Percentiles rank a stretch among this genome's conserved stretches.
Evolutionary conservation across 345 rosid genomes (phyloP).

Genomic region (Eutrema yunnanense): DNA sequence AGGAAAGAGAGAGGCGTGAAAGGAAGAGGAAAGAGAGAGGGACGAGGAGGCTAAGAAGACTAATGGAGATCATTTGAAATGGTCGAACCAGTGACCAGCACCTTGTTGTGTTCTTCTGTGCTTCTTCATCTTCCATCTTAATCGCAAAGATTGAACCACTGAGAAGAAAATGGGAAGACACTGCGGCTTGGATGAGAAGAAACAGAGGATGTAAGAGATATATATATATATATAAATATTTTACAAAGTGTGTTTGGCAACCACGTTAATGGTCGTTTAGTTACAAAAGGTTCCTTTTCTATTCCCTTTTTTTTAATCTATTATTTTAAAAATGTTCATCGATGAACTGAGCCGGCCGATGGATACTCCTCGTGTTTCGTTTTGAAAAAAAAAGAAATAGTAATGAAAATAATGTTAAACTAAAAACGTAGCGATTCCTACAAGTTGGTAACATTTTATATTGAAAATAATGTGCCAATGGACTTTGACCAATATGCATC

Average conservation of each 20-base stretch:
- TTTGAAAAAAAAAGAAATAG: not conserved
- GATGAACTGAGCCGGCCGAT: conserved; percentile 23
- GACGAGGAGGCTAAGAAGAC: conserved; percentile 52
- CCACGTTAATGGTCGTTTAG: conserved; percentile 21
- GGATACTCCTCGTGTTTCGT: not conserved
- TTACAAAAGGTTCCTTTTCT: not conserved
- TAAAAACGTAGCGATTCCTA: not conserved
- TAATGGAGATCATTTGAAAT: conserved; percentile 42
- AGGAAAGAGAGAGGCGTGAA: conserved; percentile 44
- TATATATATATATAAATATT: not conserved
- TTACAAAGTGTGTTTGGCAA: conserved; percentile 31
- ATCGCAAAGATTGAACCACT: not conserved
- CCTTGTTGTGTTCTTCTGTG: conserved; percentile 11
- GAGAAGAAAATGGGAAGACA: not conserved
- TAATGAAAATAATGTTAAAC: not conserved
- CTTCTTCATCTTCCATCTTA: conserved; percentile 24
- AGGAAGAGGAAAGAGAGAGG: conserved; percentile 69
- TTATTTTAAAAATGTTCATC: not conserved
- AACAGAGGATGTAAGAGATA: conserved; percentile 4
- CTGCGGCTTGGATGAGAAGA: conserved; percentile 25
- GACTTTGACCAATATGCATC: conserved; percentile 20
- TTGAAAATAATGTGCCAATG: not conserved
- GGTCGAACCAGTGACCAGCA: conserved; percentile 16
- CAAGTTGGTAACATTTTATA: not conserved
- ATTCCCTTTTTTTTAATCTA: not conserved